Evolutionary conservation across 352 stramenopile species (phyloP), one percentile per base, ranked within the genome.

Genomic region (Pythium sp.): DNA sequence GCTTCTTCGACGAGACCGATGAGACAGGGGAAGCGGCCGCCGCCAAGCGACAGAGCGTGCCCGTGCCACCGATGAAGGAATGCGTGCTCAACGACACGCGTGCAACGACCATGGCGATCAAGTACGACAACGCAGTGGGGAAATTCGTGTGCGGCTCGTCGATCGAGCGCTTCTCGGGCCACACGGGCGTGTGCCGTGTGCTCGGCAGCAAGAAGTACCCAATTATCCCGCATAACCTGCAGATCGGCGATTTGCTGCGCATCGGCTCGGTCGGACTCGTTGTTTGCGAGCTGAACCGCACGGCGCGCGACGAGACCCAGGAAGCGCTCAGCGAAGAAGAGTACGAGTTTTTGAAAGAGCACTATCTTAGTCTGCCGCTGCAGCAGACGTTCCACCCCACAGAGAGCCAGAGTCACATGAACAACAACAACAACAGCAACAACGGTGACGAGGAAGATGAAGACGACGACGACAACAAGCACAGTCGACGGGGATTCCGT

Each of bases 251-350:
- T 75, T 73, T 97, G 36, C 73, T 98, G 26, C 73, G 92, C 24
- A 96, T 98, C 56, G 92, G 92, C n/a, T 96, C 84, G 0, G 92
- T 98, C 0, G 92, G 92, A 3, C 78, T 98, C n/a, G 91, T 98
- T 1, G 92, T 98, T 34, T 96, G 89, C 64, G 92, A 98, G 71
- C 47, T 97, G 4, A 95, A 97, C 69, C 83, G 87, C 67, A 90
- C 85, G 0, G 73, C 72, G 1, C 75, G 74, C 47, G 86, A 95
- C 22, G 78, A 82, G 51, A 88, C 84, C 20, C 76, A 90, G 58
- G 86, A 97, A 60, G 69, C 79, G 61, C 78, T 97, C n/a, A 94
- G 77, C 11, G 82, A 86, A 18, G 81, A 94, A 28, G 89, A 96
- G 71, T 93, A 95, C 54, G 82, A 86, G 57, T 97, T 89, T 67